These are phyloP conservation scores for Bothriochloa decipiens DNA, from an alignment of 176 grass and related monocot genomes.

Conservation along the genomic window DNA sequence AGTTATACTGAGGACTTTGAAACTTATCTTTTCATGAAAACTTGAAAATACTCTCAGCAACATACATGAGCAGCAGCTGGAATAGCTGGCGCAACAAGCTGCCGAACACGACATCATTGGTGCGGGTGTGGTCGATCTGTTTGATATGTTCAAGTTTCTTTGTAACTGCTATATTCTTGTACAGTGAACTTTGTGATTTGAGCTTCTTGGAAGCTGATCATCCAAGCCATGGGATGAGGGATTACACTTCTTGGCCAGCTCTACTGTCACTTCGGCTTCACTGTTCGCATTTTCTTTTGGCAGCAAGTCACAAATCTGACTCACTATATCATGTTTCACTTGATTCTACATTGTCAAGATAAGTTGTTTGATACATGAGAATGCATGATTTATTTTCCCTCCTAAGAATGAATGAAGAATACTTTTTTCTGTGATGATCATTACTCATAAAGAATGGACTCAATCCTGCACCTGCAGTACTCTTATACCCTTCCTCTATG, in stretches of 20 bases:
- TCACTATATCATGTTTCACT: background rate
- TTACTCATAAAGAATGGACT: slow-evolving; percentile 11
- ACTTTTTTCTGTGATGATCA: background rate
- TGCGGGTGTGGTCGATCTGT: background rate
- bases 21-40: background rate
- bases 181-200: background rate
- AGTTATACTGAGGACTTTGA: background rate
- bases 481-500: background rate
- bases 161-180: background rate
- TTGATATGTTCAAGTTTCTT: background rate
- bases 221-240: background rate
- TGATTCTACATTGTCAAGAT: background rate
- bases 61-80: no score
- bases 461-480: slow-evolving; percentile 1
- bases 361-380: background rate
- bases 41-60: background rate
- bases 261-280: background rate
- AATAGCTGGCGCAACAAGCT: no score
- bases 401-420: background rate
- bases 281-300: background rate
- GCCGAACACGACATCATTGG: no score
- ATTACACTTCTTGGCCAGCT: background rate
- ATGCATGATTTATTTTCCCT: background rate
- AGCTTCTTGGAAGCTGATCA: slow-evolving; percentile 2
- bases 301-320: background rate